Evolutionary conservation across 31 red algal genomes (phyloP), one percentile per base, ranked within the genome.

Genomic region (Porphyra umbilicalis): DNA sequence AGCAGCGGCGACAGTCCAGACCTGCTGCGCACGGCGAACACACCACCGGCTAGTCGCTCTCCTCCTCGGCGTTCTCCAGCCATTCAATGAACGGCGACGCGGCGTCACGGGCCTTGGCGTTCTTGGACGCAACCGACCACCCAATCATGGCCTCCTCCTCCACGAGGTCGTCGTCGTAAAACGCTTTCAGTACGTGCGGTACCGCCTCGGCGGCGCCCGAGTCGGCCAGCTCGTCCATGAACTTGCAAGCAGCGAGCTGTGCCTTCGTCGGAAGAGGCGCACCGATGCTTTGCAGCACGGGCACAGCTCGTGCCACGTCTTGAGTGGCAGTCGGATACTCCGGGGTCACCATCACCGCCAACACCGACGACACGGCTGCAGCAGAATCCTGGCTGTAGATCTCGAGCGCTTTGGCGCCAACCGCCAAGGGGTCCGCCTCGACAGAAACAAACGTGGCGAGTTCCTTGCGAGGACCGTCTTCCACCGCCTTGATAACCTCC

Each of bases 51-150:
- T 71, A 71, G 25, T 71, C 57, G 57, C 57, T 71, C 34, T 90
- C 91, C 83, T 89, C 89, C 11, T 90, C 88, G 10, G 84, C 88
- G 38, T 89, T 81, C 89, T 97, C 85, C 82, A 97, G 82, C 95
- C 95, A 97, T 8, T 97, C 85, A 38, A 97, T 83, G 57, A 97
- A 77, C 10, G 81, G 82, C 36, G 79, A 75, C 34, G 93, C 90
- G 34, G 79, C 87, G 8, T 91, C 82, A 35, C 92, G 86, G 20
- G 93, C 95, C 76, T 76, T 34, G 32, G 38, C 32, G 25, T 80
- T 36, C 30, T 38, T 79, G 10, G 46, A 79, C 36, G 68, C 79
- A 32, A 71, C 81, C 75, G 88, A 94, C 95, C 95, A 97, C 30
- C 78, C 44, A 30, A 97, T 39, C 33, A 97, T 93, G n/a, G 79